These are phyloP conservation scores for Lactifluus pinguis DNA, from an alignment of 768 basidiomycete genomes.

Conservation along the genomic window DNA sequence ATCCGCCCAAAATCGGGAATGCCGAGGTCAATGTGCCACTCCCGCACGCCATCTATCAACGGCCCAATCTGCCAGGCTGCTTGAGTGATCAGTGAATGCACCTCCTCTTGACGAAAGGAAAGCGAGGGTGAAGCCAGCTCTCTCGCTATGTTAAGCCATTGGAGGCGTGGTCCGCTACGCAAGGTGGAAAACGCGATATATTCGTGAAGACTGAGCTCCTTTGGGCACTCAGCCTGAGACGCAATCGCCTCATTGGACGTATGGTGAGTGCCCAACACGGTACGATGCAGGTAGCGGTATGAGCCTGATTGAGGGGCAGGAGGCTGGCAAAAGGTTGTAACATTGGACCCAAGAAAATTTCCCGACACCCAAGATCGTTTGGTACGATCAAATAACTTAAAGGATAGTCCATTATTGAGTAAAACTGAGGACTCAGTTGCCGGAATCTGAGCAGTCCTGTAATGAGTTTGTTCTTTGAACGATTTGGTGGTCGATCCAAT, in stretches of 20 bases:
- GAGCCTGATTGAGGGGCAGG: background rate
- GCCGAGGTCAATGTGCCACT: background rate
- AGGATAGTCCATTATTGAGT: background rate
- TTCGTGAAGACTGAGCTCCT: constrained; percentile 30
- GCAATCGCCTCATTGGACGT: background rate
- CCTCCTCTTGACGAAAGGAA: background rate
- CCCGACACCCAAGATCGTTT: background rate
- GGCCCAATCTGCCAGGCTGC: background rate
- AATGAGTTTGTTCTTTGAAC: background rate
- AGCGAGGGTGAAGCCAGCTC: background rate
- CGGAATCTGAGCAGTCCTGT: background rate
- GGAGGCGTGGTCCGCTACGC: constrained; percentile 35
- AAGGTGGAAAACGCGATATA: constrained; percentile 36
- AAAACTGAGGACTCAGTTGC: background rate
- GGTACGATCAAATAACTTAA: background rate
- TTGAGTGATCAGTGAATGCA: background rate
- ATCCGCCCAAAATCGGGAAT: background rate
- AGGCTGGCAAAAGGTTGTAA: background rate
- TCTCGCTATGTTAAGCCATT: constrained; percentile 38
- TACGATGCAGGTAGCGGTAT: background rate
- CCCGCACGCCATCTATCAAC: background rate
- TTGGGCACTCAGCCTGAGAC: constrained; percentile 18
- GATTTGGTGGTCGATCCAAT: background rate
- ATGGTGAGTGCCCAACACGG: background rate
- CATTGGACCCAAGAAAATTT: background rate